A percentile compares a stretch with the other conserved stretches of the same genome.
These are phyloP conservation scores for Candolleomyces aberdarensis DNA, from an alignment of 768 basidiomycete genomes.

Conservation along the genomic window DNA sequence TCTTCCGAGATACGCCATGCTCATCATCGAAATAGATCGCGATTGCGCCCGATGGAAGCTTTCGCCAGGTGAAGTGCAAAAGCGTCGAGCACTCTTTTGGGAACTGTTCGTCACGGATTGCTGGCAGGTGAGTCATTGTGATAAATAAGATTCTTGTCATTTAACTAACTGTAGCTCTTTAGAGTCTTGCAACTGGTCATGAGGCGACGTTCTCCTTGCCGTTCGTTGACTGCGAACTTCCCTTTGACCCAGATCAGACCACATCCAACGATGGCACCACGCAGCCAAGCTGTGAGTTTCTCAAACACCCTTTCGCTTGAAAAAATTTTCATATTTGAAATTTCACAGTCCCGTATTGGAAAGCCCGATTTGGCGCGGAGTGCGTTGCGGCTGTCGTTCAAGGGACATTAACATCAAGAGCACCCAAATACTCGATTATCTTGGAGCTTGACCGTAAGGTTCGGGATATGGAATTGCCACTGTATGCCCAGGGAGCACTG, in stretches of 20 bases:
- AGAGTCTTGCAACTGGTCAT: conserved; percentile 71
- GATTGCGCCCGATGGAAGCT: conserved; percentile 72
- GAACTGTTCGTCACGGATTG: conserved; percentile 72
- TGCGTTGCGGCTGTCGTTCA: conserved; percentile 68
- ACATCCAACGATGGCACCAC: conserved; percentile 56
- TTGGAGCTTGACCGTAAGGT: conserved; percentile 65
- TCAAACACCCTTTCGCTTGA: background rate
- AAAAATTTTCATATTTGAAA: background rate
- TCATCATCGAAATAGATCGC: conserved; percentile 44
- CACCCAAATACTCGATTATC: conserved; percentile 59
- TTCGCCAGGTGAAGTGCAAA: conserved; percentile 60
- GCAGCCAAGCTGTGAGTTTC: conserved; percentile 55
- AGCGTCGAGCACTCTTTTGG: conserved; percentile 70
- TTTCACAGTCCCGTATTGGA: conserved; percentile 62
- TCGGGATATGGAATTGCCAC: conserved; percentile 65
- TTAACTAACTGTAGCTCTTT: background rate
- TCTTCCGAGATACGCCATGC: conserved; percentile 2
- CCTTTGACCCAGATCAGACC: conserved; percentile 55
- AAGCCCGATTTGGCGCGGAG: conserved; percentile 63
- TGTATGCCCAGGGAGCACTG: conserved; percentile 51
- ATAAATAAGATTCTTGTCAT: background rate
- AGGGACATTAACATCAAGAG: conserved; percentile 62
- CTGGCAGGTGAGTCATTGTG: conserved; percentile 53
- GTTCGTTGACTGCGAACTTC: conserved; percentile 70
- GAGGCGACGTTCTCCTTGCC: conserved; percentile 66